A percentile compares a stretch with the other conserved stretches of the same genome.
phyloP scores from a whole-genome alignment of 192 early-diverging fungal species.

The Haplosporangium gracile region DNA sequence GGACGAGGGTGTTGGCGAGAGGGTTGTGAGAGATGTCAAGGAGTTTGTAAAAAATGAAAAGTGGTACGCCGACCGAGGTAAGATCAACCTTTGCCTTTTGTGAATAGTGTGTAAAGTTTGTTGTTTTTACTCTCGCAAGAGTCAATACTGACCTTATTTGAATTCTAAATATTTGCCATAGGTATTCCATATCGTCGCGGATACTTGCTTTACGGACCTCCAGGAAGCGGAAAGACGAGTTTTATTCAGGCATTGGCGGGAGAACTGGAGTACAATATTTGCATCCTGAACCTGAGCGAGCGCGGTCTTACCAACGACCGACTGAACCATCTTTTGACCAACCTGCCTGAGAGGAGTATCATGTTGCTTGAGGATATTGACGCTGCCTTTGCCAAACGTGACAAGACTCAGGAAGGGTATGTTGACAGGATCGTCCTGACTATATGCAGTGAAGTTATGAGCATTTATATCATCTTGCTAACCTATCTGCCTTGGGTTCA shows the following conservation, averaged over 20 bases:
- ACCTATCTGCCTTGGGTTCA: neutral
- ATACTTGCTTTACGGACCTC: constrained; percentile 89
- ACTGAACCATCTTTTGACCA: constrained; percentile 83
- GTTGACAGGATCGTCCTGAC: no score
- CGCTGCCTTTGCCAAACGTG: constrained; percentile 82
- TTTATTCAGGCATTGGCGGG: constrained; percentile 93
- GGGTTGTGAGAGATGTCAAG: constrained; percentile 77
- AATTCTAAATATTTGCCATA: constrained; percentile 14
- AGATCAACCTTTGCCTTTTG: neutral
- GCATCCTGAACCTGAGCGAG: constrained; percentile 87
- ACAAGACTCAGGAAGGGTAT: constrained; percentile 80
- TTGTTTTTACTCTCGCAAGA: neutral
- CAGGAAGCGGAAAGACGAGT: constrained; percentile 93
- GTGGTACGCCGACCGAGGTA: constrained; percentile 87
- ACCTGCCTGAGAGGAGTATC: constrained; percentile 84
- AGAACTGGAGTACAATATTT: constrained; percentile 90
- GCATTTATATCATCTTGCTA: neutral
- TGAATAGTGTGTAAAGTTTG: neutral
- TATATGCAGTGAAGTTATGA: neutral
- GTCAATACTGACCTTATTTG: neutral
- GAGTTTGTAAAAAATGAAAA: constrained; percentile 84
- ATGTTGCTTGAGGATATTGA: constrained; percentile 88
- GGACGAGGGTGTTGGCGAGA: constrained; percentile 73
- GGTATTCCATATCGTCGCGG: constrained; percentile 93
- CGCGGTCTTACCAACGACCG: constrained; percentile 89